These are phyloP conservation scores for Chlamydomonas incerta DNA, from an alignment of 139 green algal species.

Conservation along the genomic window DNA sequence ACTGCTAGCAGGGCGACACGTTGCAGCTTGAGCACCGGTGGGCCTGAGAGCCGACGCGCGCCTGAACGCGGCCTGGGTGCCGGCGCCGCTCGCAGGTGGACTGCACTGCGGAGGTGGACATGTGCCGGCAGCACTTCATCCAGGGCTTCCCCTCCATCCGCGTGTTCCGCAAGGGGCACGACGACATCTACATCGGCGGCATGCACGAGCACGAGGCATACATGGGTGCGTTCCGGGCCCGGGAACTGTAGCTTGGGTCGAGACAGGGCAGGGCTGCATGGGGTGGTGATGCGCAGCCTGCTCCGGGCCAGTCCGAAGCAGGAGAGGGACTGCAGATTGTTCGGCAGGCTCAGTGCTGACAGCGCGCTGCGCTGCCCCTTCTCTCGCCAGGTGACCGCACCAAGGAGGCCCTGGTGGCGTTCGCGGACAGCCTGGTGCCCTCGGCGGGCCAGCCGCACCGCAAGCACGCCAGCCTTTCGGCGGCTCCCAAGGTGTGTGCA, in stretches of 20 bases:
- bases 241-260: too few relatives aligned
- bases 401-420: slow-evolving; percentile 82
- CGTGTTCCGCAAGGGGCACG: slow-evolving; percentile 91
- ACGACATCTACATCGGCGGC: slow-evolving; percentile 75
- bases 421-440: slow-evolving; percentile 88
- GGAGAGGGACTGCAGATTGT: too few relatives aligned
- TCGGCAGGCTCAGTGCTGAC: too few relatives aligned
- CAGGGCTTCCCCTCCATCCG: slow-evolving; percentile 96
- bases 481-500: slow-evolving; percentile 39
- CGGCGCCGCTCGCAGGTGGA: slow-evolving; percentile 87
- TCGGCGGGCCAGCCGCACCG: slow-evolving; percentile 78
- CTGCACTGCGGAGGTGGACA: slow-evolving; percentile 85
- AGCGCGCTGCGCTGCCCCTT: too few relatives aligned
- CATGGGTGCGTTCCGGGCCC: slow-evolving; percentile 40
- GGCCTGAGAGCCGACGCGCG: too few relatives aligned
- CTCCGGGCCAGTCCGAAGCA: too few relatives aligned
- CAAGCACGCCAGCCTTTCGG: slow-evolving; percentile 56
- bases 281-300: too few relatives aligned
- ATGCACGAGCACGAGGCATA: slow-evolving; percentile 63
- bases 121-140: slow-evolving; percentile 92
- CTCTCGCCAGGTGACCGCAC: slow-evolving; percentile 88
- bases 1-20: too few relatives aligned
- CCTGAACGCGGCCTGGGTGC: too few relatives aligned
- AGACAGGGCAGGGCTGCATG: too few relatives aligned
- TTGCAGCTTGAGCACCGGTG: too few relatives aligned